These are phyloP conservation scores for Dentiscutata heterogama DNA, from an alignment of 371 early-diverging fungal genomes.

Conservation along the genomic window DNA sequence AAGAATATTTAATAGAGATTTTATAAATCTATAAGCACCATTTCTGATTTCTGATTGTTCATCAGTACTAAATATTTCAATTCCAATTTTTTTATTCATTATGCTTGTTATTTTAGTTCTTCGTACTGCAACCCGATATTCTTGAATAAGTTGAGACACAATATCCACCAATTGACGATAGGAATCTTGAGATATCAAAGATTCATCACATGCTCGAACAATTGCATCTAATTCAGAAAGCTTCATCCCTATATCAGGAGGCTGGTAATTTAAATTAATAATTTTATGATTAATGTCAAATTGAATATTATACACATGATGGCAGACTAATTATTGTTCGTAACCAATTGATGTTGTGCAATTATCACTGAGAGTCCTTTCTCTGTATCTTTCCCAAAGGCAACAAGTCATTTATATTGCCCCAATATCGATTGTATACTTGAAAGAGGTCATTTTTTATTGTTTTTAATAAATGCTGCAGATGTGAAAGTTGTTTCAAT, in stretches of 20 bases:
- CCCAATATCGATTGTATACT: background rate
- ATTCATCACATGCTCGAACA: constrained; percentile 12
- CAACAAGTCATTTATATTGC: background rate
- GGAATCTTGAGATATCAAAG: background rate
- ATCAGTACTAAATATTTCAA: background rate
- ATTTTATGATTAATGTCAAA: constrained; percentile 2
- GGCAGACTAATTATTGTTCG: background rate
- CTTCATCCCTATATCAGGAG: background rate
- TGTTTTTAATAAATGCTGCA: too few species aligned
- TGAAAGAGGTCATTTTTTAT: background rate
- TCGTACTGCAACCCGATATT: background rate
- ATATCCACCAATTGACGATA: background rate
- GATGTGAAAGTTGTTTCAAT: too few species aligned
- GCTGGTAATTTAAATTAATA: background rate
- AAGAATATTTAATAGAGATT: background rate
- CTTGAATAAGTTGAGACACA: background rate
- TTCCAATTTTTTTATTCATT: background rate
- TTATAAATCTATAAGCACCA: background rate
- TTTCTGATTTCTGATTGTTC: background rate
- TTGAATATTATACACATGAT: background rate
- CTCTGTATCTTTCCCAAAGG: background rate
- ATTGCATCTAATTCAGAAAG: background rate
- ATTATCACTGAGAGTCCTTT: background rate
- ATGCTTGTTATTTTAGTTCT: background rate
- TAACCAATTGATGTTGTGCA: background rate